Base-by-base conservation (phyloP, 2,329 filamentous ascomycete species). In the Calonectria ilicicola region DNA sequence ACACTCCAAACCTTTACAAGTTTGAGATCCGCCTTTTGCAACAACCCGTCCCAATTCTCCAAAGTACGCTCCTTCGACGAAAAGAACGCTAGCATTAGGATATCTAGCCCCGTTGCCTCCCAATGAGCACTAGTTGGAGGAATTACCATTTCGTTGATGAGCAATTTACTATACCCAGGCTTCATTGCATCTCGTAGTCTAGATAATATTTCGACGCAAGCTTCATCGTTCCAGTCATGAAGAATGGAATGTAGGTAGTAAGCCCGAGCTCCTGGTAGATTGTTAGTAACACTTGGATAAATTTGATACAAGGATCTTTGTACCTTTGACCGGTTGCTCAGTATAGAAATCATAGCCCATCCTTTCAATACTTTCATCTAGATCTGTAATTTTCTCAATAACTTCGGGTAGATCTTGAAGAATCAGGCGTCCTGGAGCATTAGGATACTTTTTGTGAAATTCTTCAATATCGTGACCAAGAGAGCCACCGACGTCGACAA, bases 361-460 rank as follows among this genome's bases (percentile, higher is more conserved):
- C 5, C 74, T 68, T 64, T 82, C 78, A 42, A 86, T 83, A 3
- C 65, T 70, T 0, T 26, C 15, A 47, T 82, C 79, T 0, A 85
- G 75, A 2, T 80, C 72, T 23, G 78, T 70, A 23, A 83, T 81
- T 62, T 84, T 77, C 7, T 67, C 74, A 23, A 86, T 82, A 5
- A 89, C 85, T 2, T 81, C 77, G 0, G 84, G 82, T 7, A 87
- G 80, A 72, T 90, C 89, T 74, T 91, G 87, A 0, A 90, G 80
- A 1, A 90, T 77, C 2, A 89, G 76, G 5, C 82, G 80, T 2
- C 88, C 87, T 0, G 84, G 83, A 0, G 81, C 77, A 1, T 82
- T 64, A 0, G 85, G 83, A 70, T 84, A 83, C 60, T 84, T 83
- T 0, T 75, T 73, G 2, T 75, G 64, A 27, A 84, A 84, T 35